Conservation (phyloP, 345 rosid genomes). For the Dimocarpus longan region DNA sequence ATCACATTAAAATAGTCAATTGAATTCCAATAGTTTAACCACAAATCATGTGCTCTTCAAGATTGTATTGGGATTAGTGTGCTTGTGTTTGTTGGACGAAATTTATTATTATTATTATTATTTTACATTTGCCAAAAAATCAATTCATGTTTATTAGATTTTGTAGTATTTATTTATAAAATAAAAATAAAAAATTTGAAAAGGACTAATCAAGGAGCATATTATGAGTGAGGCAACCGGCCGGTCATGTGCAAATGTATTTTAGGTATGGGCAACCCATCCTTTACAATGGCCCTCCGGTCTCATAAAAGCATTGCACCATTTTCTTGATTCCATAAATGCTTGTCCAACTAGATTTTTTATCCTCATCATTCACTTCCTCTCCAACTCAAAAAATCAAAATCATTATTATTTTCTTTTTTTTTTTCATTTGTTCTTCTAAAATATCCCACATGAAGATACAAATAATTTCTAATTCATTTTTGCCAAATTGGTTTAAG, state of each 20-base stretch:
- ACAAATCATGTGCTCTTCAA: neutral
- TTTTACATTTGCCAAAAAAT: neutral
- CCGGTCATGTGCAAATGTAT: slow-evolving; percentile 16
- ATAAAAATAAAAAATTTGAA: neutral
- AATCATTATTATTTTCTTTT: too few species aligned
- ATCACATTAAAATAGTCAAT: neutral
- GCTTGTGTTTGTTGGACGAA: neutral
- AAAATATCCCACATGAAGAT: neutral
- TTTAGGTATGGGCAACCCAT: slow-evolving; percentile 34
- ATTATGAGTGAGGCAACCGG: slow-evolving; percentile 16
- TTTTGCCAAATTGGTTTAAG: slow-evolving; percentile 24
- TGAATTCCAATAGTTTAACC: neutral
- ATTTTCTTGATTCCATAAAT: slow-evolving; percentile 4
- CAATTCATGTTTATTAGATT: neutral
- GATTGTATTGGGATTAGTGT: neutral
- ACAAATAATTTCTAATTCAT: slow-evolving; percentile 3
- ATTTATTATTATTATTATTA: neutral
- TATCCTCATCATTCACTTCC: too few species aligned
- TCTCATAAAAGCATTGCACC: slow-evolving; percentile 7
- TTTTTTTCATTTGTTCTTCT: neutral
- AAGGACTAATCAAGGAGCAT: neutral
- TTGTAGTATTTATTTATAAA: neutral
- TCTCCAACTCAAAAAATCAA: too few species aligned
- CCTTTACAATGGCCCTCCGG: slow-evolving; percentile 20
- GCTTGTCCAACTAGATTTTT: neutral